Evolutionary conservation across 2,329 filamentous ascomycete genomes (phyloP).

Genomic region (Lanzia echinophila): DNA sequence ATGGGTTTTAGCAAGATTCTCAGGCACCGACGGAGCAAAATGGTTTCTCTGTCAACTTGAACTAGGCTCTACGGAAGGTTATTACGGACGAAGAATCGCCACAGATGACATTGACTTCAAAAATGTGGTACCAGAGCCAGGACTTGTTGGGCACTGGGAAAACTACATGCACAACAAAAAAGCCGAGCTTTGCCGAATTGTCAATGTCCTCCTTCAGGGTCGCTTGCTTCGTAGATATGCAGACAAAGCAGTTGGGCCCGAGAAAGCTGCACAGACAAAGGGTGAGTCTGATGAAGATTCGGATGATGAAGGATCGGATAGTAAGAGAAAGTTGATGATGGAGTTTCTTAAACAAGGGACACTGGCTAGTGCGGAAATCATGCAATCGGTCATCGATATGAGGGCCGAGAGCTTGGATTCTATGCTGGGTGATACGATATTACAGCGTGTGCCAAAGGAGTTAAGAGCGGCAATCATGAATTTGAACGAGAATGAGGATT

Average conservation of each 20-base stretch:
- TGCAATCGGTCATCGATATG: constrained; percentile 26
- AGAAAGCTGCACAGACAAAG: background rate
- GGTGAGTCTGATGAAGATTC: constrained; percentile 9
- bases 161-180: constrained; percentile 19
- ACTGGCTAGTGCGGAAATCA: constrained; percentile 20
- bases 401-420: constrained; percentile 24
- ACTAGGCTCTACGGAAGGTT: constrained; percentile 25
- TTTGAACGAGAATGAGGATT: constrained; percentile 30
- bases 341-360: constrained; percentile 4
- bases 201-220: constrained; percentile 6
- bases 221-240: constrained; percentile 5
- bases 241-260: constrained; percentile 4
- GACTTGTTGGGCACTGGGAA: constrained; percentile 12
- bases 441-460: constrained; percentile 27
- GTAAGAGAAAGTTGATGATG: constrained; percentile 7
- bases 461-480: constrained; percentile 29
- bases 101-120: constrained; percentile 17
- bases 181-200: constrained; percentile 9
- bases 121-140: constrained; percentile 9
- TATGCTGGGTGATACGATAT: constrained; percentile 25
- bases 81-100: constrained; percentile 25
- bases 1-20: constrained; percentile 32
- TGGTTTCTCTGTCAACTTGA: constrained; percentile 33
- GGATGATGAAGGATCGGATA: constrained; percentile 1
- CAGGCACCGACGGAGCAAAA: constrained; percentile 26